Evolutionary conservation across 805 yeast genomes (phyloP).

Genomic region (Candida vaughaniae): DNA sequence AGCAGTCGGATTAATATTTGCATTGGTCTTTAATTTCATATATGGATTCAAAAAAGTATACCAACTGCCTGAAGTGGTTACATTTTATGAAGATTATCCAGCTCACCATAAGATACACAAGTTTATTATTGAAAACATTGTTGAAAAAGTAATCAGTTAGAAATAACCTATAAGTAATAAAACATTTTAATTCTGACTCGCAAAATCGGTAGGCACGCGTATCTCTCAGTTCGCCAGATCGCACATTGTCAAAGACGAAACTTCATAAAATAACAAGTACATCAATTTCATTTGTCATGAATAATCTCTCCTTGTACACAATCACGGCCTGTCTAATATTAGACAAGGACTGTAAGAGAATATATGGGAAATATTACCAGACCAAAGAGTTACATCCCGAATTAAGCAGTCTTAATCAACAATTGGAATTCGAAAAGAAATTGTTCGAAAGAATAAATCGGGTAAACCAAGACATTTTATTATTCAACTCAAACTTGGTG

Average conservation of each 20-base stretch:
- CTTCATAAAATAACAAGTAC: too few relatives aligned
- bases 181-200: too few relatives aligned
- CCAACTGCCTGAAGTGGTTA: constrained; percentile 20
- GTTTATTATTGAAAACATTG: constrained; percentile 20
- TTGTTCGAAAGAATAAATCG: constrained; percentile 77
- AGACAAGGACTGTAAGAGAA: constrained; percentile 76
- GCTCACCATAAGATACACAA: constrained; percentile 35
- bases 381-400: constrained; percentile 41
- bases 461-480: constrained; percentile 73
- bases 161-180: too few relatives aligned
- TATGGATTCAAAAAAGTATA: constrained; percentile 47
- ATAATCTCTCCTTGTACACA: constrained; percentile 69
- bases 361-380: constrained; percentile 81
- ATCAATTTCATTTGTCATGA: too few relatives aligned
- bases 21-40: constrained; percentile 69
- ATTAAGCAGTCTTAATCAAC: constrained; percentile 49
- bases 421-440: constrained; percentile 71
- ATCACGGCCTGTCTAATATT: constrained; percentile 77
- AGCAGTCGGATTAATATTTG: constrained; percentile 63
- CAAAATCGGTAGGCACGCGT: too few relatives aligned
- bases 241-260: too few relatives aligned
- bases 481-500: constrained; percentile 75
- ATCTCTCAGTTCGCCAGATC: too few relatives aligned
- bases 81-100: constrained; percentile 31
- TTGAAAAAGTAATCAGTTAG: too few relatives aligned